These are phyloP conservation scores for Limtongozyma cylindracea DNA, from an alignment of 805 yeast species.

Conservation along the genomic window DNA sequence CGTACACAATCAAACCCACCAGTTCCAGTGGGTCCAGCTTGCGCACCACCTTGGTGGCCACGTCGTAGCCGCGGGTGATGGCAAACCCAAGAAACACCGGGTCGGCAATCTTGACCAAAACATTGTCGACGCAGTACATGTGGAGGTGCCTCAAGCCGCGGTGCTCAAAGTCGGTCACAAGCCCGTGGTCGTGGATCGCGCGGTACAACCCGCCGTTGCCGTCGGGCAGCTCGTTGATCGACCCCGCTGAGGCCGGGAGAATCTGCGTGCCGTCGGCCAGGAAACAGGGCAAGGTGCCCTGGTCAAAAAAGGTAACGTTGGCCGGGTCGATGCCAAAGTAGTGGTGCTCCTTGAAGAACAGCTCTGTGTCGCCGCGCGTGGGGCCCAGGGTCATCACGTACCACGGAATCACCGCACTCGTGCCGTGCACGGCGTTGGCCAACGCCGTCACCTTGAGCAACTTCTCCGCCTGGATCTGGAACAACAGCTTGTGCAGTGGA, in stretches of 20 bases:
- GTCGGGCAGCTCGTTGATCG: slow-evolving; percentile 74
- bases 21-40: slow-evolving; percentile 71
- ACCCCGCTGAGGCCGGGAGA: slow-evolving; percentile 25
- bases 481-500: slow-evolving; percentile 64
- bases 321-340: slow-evolving; percentile 43
- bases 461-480: slow-evolving; percentile 85
- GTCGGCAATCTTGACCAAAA: slow-evolving; percentile 78
- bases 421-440: slow-evolving; percentile 8
- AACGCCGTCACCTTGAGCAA: slow-evolving; percentile 35
- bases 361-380: slow-evolving; percentile 52
- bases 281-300: slow-evolving; percentile 87
- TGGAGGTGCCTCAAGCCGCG: slow-evolving; percentile 74
- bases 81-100: slow-evolving; percentile 80
- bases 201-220: slow-evolving; percentile 95
- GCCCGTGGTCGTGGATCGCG: slow-evolving; percentile 40
- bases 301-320: slow-evolving; percentile 68
- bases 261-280: slow-evolving; percentile 42
- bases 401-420: slow-evolving; percentile 29
- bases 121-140: slow-evolving; percentile 93
- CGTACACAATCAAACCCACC: slow-evolving; percentile 78
- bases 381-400: slow-evolving; percentile 92
- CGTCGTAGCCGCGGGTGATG: slow-evolving; percentile 30
- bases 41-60: slow-evolving; percentile 89
- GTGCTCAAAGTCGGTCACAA: slow-evolving; percentile 37
- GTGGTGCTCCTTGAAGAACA: slow-evolving; percentile 29